Percentiles rank a stretch among this genome's conserved stretches.
phyloP scores from a whole-genome alignment of 495 filamentous ascomycete species.

The Durotheca rogersii region DNA sequence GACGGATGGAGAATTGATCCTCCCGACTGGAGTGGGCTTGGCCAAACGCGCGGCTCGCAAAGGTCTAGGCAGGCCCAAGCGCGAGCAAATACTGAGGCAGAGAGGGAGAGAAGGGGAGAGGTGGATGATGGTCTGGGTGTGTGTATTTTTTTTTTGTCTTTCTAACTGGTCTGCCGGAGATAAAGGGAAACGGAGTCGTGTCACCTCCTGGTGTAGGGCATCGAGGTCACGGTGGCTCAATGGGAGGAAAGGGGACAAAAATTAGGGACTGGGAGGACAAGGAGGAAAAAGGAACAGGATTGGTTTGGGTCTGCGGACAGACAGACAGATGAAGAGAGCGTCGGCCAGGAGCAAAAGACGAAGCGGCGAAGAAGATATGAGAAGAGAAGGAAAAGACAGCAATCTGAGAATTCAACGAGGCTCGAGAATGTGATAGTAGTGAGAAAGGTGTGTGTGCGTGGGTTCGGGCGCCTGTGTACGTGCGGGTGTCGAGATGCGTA shows the following conservation, averaged over 20 bases:
- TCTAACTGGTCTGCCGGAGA: too few species aligned
- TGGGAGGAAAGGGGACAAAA: constrained; percentile 18
- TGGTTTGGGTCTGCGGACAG: constrained; percentile 20
- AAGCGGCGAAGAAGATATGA: constrained; percentile 13
- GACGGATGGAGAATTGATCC: too few species aligned
- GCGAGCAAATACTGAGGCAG: constrained; percentile 7
- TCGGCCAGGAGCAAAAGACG: constrained; percentile 25
- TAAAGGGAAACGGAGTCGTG: constrained; percentile 20
- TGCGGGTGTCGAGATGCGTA: too few species aligned
- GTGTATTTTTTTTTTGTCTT: too few species aligned
- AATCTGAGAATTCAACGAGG: too few species aligned
- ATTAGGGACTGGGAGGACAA: constrained; percentile 2
- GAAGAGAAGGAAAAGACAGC: too few species aligned
- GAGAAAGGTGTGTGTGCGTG: too few species aligned
- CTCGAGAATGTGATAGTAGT: too few species aligned
- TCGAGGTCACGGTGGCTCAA: constrained; percentile 35
- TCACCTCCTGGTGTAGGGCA: constrained; percentile 26
- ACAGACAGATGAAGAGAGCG: constrained; percentile 11
- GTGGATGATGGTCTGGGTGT: too few species aligned
- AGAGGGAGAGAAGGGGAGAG: constrained; percentile 28
- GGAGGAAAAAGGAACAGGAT: constrained; percentile 20
- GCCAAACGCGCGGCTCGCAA: constrained; percentile 12
- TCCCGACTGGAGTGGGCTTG: constrained; percentile 5
- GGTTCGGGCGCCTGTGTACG: too few species aligned
- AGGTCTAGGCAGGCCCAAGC: constrained; percentile 1